A percentile compares a stretch with the other conserved stretches of the same genome.
phyloP scores from a whole-genome alignment of 2,329 filamentous ascomycete genomes.

The Penicillium nordicum region DNA sequence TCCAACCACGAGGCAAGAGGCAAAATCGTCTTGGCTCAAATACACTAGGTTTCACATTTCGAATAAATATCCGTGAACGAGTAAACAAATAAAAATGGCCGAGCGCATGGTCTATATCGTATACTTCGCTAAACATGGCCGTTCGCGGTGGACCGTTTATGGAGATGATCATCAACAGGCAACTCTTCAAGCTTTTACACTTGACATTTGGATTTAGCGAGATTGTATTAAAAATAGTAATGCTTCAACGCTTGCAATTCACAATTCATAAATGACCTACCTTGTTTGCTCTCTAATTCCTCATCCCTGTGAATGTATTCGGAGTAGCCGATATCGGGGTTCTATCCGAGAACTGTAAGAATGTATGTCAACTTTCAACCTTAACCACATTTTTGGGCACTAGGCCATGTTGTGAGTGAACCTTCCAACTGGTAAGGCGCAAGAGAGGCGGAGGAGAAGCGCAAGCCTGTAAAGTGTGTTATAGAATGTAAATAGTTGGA shows the following conservation, averaged over 20 bases:
- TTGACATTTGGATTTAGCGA: not conserved
- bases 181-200: not conserved
- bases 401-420: not conserved
- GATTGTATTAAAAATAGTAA: not conserved
- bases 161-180: conserved; percentile 2
- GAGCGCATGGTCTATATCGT: not conserved
- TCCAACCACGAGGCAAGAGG: conserved; percentile 20
- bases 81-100: conserved; percentile 10
- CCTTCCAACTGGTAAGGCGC: not conserved
- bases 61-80: conserved; percentile 9
- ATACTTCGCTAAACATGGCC: conserved; percentile 7
- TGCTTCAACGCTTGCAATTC: not conserved
- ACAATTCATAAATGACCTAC: not conserved
- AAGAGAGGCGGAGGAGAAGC: not conserved
- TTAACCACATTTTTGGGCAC: not conserved
- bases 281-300: not conserved
- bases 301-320: not conserved
- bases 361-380: not conserved
- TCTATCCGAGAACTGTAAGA: conserved; percentile 1
- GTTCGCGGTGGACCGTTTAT: conserved; percentile 17
- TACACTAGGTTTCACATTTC: not conserved
- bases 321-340: not conserved
- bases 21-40: not conserved
- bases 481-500: not conserved
- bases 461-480: not conserved